phyloP scores from a whole-genome alignment of 2,329 filamentous ascomycete genomes.

The Fusarium sp. region DNA sequence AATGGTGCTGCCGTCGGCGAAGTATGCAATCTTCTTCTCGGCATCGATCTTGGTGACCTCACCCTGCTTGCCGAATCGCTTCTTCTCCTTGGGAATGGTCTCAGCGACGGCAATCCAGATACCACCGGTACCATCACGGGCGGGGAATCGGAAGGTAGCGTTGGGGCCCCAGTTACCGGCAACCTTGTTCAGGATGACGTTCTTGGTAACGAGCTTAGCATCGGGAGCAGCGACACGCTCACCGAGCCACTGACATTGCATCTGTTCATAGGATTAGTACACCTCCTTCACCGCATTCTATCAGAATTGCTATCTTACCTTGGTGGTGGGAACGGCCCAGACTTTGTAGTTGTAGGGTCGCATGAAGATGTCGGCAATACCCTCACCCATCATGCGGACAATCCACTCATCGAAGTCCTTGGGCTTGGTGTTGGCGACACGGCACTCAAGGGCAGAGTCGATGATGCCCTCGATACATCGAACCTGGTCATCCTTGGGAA shows the following conservation, averaged over 20 bases:
- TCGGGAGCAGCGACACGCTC: constrained; percentile 98
- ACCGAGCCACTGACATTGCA: constrained; percentile 99
- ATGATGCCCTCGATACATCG: constrained; percentile 95
- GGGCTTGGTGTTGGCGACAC: constrained; percentile 90
- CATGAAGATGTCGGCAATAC: constrained; percentile 97
- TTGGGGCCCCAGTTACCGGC: constrained; percentile 99
- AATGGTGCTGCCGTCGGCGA: constrained; percentile 88
- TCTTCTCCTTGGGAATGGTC: constrained; percentile 92
- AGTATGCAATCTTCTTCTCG: constrained; percentile 82
- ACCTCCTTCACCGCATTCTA: not conserved
- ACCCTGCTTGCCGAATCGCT: constrained; percentile 86
- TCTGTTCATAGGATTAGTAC: constrained; percentile 65
- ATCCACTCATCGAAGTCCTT: constrained; percentile 99
- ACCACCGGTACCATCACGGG: constrained; percentile 93
- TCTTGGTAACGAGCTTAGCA: constrained; percentile 91
- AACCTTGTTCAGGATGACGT: constrained; percentile 95
- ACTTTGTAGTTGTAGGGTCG: constrained; percentile 99
- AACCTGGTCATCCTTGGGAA: constrained; percentile 97
- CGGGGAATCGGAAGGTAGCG: constrained; percentile 97
- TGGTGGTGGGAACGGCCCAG: constrained; percentile 97
- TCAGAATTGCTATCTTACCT: constrained; percentile 67
- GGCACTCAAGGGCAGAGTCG: constrained; percentile 88
- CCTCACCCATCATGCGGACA: constrained; percentile 87
- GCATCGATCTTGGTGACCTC: constrained; percentile 90
- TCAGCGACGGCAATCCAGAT: constrained; percentile 99